Percentiles rank a stretch among this genome's conserved stretches.
Evolutionary conservation across 805 yeast genomes (phyloP).

Genomic region (Tetrapisispora phaffii): DNA sequence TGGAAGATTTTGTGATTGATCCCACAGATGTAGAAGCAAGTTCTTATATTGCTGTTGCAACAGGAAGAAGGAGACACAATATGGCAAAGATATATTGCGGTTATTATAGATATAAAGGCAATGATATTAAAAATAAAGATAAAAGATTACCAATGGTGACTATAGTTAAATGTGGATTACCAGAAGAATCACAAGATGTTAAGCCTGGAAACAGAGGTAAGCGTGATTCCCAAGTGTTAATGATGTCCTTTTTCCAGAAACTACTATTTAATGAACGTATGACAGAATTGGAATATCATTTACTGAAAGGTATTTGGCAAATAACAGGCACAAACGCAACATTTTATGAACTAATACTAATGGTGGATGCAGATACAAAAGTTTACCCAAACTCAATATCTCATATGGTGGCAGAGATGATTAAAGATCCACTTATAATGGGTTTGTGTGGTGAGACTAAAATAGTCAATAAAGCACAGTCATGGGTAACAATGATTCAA

Average conservation of each 20-base stretch:
- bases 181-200: constrained; percentile 54
- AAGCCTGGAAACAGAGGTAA: constrained; percentile 94
- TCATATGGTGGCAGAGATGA: constrained; percentile 86
- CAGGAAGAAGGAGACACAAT: constrained; percentile 88
- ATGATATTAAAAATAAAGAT: constrained; percentile 71
- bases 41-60: constrained; percentile 92
- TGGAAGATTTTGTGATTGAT: constrained; percentile 65
- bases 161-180: constrained; percentile 82
- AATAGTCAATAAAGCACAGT: constrained; percentile 67
- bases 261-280: constrained; percentile 87
- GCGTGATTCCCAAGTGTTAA: constrained; percentile 84
- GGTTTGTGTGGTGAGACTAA: constrained; percentile 94
- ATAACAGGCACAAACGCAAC: constrained; percentile 79
- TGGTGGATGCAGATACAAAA: constrained; percentile 93
- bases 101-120: constrained; percentile 77
- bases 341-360: constrained; percentile 67
- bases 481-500: constrained; percentile 91
- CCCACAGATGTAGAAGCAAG: constrained; percentile 65
- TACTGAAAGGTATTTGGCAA: constrained; percentile 65
- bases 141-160: constrained; percentile 72
- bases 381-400: constrained; percentile 79
- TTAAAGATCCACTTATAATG: constrained; percentile 76
- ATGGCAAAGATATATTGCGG: constrained; percentile 97
- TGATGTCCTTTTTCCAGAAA: constrained; percentile 83
- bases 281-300: constrained; percentile 79